phyloP scores from a whole-genome alignment of 768 basidiomycete species.

The Boletus insuetus region DNA sequence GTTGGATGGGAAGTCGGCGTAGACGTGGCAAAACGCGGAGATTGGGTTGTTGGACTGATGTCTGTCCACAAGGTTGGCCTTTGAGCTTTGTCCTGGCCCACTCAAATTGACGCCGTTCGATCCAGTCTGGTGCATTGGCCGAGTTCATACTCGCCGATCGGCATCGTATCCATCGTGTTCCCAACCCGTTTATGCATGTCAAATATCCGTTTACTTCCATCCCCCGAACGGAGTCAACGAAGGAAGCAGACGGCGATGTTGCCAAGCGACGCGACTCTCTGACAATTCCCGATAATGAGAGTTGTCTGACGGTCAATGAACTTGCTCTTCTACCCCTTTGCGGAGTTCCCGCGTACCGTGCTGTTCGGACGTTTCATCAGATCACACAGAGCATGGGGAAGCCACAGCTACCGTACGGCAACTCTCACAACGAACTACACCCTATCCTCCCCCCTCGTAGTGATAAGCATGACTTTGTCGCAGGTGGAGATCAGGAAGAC shows the following conservation, averaged over 20 bases:
- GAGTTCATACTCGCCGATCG: constrained; percentile 86
- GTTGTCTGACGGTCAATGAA: constrained; percentile 56
- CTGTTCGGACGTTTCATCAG: constrained; percentile 62
- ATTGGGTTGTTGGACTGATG: constrained; percentile 83
- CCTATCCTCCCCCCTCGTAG: constrained; percentile 26
- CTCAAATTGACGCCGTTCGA: constrained; percentile 7
- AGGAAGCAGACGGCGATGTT: constrained; percentile 7
- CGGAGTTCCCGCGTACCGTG: constrained; percentile 80
- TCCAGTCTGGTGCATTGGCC: constrained; percentile 79
- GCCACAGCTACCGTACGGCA: constrained; percentile 22
- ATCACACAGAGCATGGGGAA: constrained; percentile 28
- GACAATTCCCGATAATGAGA: constrained; percentile 5
- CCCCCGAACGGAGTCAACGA: constrained; percentile 7
- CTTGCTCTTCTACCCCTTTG: constrained; percentile 77
- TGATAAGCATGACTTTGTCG: constrained; percentile 25
- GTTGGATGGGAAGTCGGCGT: constrained; percentile 66
- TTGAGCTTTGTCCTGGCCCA: constrained; percentile 3
- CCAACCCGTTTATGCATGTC: constrained; percentile 50
- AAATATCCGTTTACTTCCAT: constrained; percentile 22
- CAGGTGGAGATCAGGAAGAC: constrained; percentile 25
- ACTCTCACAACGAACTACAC: constrained; percentile 27
- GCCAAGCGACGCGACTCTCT: constrained; percentile 9
- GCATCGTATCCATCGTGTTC: constrained; percentile 69
- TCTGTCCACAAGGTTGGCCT: constrained; percentile 73
- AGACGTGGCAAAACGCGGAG: constrained; percentile 63